Evolutionary conservation across 805 yeast genomes (phyloP).

Genomic region (Candida jianshihensis): DNA sequence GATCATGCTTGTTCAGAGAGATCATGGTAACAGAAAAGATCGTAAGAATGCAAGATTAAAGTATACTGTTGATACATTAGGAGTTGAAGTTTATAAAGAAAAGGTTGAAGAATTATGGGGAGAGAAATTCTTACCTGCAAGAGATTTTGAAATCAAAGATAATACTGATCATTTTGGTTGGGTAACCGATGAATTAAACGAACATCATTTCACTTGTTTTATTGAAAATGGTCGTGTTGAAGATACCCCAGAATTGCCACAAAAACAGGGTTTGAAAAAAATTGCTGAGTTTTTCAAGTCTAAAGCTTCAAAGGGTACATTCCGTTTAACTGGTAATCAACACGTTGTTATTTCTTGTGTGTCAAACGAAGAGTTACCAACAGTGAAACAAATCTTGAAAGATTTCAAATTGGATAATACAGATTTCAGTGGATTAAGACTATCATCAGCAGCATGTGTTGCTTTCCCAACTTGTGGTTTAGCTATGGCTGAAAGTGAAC

Average conservation of each 20-base stretch:
- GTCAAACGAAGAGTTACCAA: slow-evolving; percentile 57
- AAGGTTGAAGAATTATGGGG: slow-evolving; percentile 85
- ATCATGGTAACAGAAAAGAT: slow-evolving; percentile 88
- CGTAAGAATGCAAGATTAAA: slow-evolving; percentile 97
- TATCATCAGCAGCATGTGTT: slow-evolving; percentile 93
- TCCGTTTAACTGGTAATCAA: slow-evolving; percentile 94
- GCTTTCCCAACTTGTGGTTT: slow-evolving; percentile 98
- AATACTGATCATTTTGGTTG: slow-evolving; percentile 92
- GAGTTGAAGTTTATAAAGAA: slow-evolving; percentile 72
- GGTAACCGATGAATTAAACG: slow-evolving; percentile 78
- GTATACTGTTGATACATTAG: slow-evolving; percentile 92
- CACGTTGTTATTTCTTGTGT: slow-evolving; percentile 75
- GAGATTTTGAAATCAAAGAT: slow-evolving; percentile 70
- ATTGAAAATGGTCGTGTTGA: slow-evolving; percentile 96
- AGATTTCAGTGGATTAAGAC: slow-evolving; percentile 73
- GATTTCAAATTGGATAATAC: slow-evolving; percentile 80
- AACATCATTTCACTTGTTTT: slow-evolving; percentile 87
- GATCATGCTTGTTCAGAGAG: slow-evolving; percentile 91
- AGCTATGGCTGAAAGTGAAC: slow-evolving; percentile 98
- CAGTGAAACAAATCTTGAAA: slow-evolving; percentile 56
- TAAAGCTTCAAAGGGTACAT: slow-evolving; percentile 61
- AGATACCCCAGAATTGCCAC: slow-evolving; percentile 85
- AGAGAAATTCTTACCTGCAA: slow-evolving; percentile 60
- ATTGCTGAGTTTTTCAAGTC: slow-evolving; percentile 61
- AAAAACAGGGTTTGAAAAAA: slow-evolving; percentile 77